Percentiles rank a stretch among this genome's conserved stretches.
These are phyloP conservation scores for Xylaria intraflava DNA, from an alignment of 495 filamentous ascomycete genomes.

Conservation along the genomic window DNA sequence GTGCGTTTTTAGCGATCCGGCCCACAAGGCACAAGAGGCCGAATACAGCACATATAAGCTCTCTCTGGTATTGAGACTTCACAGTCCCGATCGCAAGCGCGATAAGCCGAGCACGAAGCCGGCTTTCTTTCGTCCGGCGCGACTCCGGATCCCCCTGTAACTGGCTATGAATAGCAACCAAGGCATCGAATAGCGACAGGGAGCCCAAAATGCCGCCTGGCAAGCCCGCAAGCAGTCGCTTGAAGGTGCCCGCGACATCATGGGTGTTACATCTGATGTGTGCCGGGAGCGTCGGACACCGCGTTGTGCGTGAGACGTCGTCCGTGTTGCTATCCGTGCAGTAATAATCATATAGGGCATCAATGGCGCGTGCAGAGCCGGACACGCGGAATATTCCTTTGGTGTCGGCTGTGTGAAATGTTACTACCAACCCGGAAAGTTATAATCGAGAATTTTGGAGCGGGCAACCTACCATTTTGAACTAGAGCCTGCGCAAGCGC, in stretches of 20 bases:
- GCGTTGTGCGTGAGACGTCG: conserved; percentile 44
- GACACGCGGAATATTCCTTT: conserved; percentile 60
- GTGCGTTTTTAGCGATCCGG: conserved; percentile 41
- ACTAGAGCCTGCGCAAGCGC: conserved; percentile 61
- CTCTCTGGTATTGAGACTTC: conserved; percentile 50
- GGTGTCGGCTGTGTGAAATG: conserved; percentile 34
- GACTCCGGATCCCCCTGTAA: conserved; percentile 44
- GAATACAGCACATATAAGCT: conserved; percentile 61
- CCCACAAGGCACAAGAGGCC: conserved; percentile 54
- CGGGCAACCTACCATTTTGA: conserved; percentile 51
- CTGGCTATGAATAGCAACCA: conserved; percentile 57
- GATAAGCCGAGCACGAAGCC: conserved; percentile 53
- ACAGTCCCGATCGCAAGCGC: conserved; percentile 55
- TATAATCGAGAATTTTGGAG: neutral
- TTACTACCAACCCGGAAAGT: neutral
- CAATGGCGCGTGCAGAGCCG: conserved; percentile 48
- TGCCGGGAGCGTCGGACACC: conserved; percentile 46
- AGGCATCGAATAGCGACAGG: conserved; percentile 53
- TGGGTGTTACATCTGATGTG: conserved; percentile 54
- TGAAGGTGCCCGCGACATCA: conserved; percentile 68
- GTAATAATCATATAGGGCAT: conserved; percentile 57
- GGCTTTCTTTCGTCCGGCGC: conserved; percentile 43
- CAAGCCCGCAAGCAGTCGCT: conserved; percentile 60
- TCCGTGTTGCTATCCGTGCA: conserved; percentile 45
- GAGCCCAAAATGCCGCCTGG: conserved; percentile 72